Conservation (phyloP, 176 grass and related monocot species). For the Eremochloa ophiuroides region DNA sequence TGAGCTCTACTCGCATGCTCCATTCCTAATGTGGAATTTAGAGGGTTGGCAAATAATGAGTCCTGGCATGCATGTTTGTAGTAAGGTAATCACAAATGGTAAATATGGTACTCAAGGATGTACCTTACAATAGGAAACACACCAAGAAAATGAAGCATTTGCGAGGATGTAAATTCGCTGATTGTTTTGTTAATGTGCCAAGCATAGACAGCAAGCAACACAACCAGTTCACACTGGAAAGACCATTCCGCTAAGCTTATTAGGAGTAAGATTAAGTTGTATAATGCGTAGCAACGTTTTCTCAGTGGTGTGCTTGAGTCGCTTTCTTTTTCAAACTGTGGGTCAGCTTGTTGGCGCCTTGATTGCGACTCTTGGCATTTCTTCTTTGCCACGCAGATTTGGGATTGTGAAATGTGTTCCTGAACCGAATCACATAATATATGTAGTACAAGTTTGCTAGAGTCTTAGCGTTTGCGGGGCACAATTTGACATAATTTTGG, state of each 20-base stretch:
- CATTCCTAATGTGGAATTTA: background rate
- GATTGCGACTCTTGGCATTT: background rate
- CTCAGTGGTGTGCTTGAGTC: background rate
- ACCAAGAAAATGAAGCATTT: background rate
- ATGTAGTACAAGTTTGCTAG: background rate
- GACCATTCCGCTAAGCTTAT: background rate
- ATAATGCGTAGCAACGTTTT: too few species aligned
- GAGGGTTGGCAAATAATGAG: background rate
- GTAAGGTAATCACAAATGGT: background rate
- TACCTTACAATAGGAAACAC: background rate
- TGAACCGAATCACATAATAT: background rate
- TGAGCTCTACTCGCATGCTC: background rate
- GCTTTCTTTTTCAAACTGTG: background rate
- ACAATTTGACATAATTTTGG: background rate
- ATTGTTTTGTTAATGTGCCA: background rate
- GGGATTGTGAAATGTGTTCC: background rate
- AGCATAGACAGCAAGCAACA: background rate
- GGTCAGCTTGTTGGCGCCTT: background rate
- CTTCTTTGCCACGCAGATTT: background rate
- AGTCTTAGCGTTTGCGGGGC: background rate
- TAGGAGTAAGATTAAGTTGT: background rate
- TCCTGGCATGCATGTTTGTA: slow-evolving; percentile 5
- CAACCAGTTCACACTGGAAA: background rate
- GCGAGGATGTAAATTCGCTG: background rate
- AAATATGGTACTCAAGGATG: background rate